Percentiles rank a stretch among this genome's conserved stretches.
These are phyloP conservation scores for Triticum urartu DNA, from an alignment of 176 grass and related monocot genomes.

Conservation along the genomic window DNA sequence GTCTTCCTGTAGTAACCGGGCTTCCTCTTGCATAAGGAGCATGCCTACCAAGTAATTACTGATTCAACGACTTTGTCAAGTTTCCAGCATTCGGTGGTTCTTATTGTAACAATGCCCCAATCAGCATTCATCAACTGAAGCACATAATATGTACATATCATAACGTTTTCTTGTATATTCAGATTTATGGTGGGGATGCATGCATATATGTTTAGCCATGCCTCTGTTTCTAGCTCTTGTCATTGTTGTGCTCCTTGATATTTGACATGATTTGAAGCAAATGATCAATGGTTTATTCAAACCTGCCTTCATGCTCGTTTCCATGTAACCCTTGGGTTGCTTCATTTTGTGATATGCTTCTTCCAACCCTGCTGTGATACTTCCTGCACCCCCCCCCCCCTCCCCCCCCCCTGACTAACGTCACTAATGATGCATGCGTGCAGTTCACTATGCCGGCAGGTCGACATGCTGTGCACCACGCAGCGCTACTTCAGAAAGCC, in stretches of 20 bases:
- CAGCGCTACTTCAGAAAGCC: conserved; percentile 75
- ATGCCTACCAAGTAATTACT: neutral
- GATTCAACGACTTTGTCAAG: neutral
- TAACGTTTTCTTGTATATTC: neutral
- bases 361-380: neutral
- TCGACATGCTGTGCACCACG: conserved; percentile 81
- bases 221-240: neutral
- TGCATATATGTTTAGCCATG: neutral
- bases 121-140: too few species aligned
- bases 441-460: conserved; percentile 96
- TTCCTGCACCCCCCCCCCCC: neutral
- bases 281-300: neutral
- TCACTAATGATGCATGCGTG: neutral
- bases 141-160: too few species aligned
- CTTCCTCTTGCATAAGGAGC: neutral
- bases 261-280: neutral
- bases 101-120: neutral
- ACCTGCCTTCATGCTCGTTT: neutral
- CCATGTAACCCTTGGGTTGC: neutral
- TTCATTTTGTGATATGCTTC: neutral
- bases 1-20: neutral
- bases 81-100: neutral
- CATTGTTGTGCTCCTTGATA: neutral
- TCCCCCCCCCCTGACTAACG: neutral
- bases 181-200: neutral